These are phyloP conservation scores for Xylaria sp. DNA, from an alignment of 2,329 filamentous ascomycete genomes.

Conservation along the genomic window DNA sequence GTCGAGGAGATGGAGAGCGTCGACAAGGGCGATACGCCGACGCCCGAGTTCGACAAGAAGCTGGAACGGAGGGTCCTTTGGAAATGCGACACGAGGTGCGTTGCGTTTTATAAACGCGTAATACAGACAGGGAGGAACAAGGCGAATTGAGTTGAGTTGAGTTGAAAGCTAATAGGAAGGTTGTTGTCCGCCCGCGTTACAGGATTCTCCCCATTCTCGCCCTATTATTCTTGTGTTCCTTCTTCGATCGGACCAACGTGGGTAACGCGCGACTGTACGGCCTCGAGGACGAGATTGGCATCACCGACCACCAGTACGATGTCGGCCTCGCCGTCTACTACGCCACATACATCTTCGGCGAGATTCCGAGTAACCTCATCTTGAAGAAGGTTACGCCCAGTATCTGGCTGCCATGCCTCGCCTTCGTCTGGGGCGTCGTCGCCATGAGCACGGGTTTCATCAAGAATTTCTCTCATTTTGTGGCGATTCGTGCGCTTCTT, in stretches of 20 bases:
- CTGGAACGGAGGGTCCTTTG: constrained; percentile 58
- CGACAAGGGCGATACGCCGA: constrained; percentile 36
- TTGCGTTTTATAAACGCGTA: not conserved
- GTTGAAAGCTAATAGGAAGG: not conserved
- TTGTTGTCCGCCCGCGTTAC: not conserved
- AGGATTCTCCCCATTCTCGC: constrained; percentile 72
- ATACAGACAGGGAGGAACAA: no score
- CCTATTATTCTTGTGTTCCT: constrained; percentile 72
- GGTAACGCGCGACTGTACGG: constrained; percentile 75
- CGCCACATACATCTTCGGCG: constrained; percentile 70
- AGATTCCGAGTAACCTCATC: constrained; percentile 71
- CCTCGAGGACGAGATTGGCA: constrained; percentile 65
- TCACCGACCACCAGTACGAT: constrained; percentile 71
- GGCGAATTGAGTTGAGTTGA: not conserved
- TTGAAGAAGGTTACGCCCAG: constrained; percentile 69
- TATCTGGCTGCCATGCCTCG: constrained; percentile 68
- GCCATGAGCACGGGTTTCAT: constrained; percentile 68
- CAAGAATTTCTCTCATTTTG: constrained; percentile 64
- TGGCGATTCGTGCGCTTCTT: constrained; percentile 68
- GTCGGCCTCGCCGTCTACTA: constrained; percentile 73
- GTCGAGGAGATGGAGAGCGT: constrained; percentile 42
- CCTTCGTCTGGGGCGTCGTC: constrained; percentile 66
- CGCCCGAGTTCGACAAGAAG: constrained; percentile 37
- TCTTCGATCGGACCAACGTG: constrained; percentile 75
- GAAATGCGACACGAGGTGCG: constrained; percentile 65